phyloP scores from a whole-genome alignment of 164 flowering plant species.

The Nymphaea colorata region DNA sequence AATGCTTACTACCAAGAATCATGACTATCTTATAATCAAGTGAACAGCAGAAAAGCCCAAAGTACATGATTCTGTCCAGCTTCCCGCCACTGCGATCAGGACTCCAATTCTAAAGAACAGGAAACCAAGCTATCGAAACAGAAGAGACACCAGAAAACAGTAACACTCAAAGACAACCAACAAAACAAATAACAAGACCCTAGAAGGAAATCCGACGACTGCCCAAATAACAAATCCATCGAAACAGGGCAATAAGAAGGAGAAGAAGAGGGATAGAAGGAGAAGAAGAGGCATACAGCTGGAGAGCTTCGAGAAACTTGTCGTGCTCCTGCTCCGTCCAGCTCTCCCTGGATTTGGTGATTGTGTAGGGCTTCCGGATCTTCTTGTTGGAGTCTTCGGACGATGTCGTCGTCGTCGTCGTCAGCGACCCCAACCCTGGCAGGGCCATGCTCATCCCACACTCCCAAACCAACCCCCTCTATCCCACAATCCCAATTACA shows the following conservation, averaged over 20 bases:
- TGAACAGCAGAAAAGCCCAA: too few relatives aligned
- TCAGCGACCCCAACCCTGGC: neutral
- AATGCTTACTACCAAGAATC: too few relatives aligned
- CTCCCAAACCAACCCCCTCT: neutral
- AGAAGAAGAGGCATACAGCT: slow-evolving; percentile 30
- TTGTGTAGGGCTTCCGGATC: slow-evolving; percentile 75
- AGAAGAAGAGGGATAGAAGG: neutral
- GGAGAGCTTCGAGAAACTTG: slow-evolving; percentile 91
- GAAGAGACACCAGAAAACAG: neutral
- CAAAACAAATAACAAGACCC: neutral
- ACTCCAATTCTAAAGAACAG: too few relatives aligned
- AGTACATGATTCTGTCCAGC: too few relatives aligned
- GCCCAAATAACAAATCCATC: neutral
- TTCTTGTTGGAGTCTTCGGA: slow-evolving; percentile 35
- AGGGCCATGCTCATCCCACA: neutral
- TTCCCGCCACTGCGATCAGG: too few relatives aligned
- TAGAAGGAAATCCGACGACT: neutral
- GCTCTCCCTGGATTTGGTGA: slow-evolving; percentile 32
- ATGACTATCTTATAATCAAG: too few relatives aligned
- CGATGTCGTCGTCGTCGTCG: neutral
- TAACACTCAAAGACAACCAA: neutral
- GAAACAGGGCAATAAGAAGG: neutral
- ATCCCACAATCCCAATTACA: too few relatives aligned
- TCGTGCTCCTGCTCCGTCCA: slow-evolving; percentile 96
- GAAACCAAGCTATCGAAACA: too few relatives aligned